These are phyloP conservation scores for Lasiodiplodia sp. DNA, from an alignment of 2,329 filamentous ascomycete genomes.

Conservation along the genomic window DNA sequence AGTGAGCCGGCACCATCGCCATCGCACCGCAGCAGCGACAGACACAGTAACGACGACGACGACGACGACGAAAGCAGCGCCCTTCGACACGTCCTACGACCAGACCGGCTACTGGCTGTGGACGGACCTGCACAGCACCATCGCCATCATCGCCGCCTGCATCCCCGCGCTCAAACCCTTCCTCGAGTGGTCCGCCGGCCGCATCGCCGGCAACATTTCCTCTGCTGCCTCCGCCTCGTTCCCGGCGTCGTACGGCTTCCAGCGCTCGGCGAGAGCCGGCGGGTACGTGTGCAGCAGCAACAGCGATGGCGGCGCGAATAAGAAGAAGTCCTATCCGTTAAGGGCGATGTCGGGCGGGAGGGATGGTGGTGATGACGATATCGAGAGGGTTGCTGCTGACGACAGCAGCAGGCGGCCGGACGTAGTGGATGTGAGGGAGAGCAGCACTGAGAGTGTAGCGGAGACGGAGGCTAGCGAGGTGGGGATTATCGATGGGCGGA, in stretches of 20 bases:
- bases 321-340: neutral
- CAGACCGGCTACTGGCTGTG: slow-evolving; percentile 23
- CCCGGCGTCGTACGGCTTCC: neutral
- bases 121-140: slow-evolving; percentile 16
- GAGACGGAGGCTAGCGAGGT: slow-evolving; percentile 4
- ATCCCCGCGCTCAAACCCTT: slow-evolving; percentile 11
- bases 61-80: neutral
- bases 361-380: neutral
- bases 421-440: neutral
- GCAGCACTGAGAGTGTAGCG: slow-evolving; percentile 8
- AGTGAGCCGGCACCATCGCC: neutral
- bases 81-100: slow-evolving; percentile 13
- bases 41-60: neutral
- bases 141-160: slow-evolving; percentile 19
- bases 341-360: neutral
- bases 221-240: neutral
- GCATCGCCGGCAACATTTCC: neutral
- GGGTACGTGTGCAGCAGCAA: neutral
- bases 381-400: neutral
- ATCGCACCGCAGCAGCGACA: neutral
- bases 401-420: no score
- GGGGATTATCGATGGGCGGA: neutral
- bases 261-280: neutral
- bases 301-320: no score
- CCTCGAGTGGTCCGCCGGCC: slow-evolving; percentile 10